Conservation (phyloP, 257 asterid species). For the Nicotiana paniculata region DNA sequence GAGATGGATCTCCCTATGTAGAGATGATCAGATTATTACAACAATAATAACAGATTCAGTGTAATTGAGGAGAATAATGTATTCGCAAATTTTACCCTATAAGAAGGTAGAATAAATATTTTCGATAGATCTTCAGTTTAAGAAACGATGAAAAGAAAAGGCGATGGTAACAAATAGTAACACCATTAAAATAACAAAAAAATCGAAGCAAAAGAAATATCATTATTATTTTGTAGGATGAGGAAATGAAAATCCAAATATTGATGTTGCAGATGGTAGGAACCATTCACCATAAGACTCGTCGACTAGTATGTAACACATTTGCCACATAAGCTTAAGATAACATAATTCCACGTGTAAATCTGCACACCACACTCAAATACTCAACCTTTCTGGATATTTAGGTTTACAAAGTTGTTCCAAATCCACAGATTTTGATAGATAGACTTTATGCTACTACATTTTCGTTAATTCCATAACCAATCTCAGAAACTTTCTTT, state of each 20-base stretch:
- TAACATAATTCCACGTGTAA: constrained; percentile 58
- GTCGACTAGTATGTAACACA: neutral
- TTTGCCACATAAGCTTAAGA: constrained; percentile 21
- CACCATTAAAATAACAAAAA: too few relatives aligned
- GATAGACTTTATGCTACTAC: neutral
- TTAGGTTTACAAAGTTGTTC: neutral
- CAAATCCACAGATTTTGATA: too few relatives aligned
- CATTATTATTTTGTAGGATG: too few relatives aligned
- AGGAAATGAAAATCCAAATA: neutral
- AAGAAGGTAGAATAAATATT: too few relatives aligned
- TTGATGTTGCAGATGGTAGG: neutral
- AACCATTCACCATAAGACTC: neutral
- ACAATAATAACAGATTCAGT: too few relatives aligned
- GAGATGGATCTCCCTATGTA: neutral
- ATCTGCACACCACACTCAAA: constrained; percentile 35
- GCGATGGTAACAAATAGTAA: too few relatives aligned
- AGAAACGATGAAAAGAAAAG: too few relatives aligned
- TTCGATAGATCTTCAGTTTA: too few relatives aligned
- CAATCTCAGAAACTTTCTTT: neutral
- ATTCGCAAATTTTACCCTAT: too few relatives aligned
- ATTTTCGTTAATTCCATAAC: neutral
- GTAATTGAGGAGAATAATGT: too few relatives aligned
- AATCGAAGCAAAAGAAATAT: too few relatives aligned
- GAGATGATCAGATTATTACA: neutral
- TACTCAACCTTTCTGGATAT: constrained; percentile 5